Evolutionary conservation across 192 early-diverging fungal genomes (phyloP).

Genomic region (Ambispora gerdemannii): DNA sequence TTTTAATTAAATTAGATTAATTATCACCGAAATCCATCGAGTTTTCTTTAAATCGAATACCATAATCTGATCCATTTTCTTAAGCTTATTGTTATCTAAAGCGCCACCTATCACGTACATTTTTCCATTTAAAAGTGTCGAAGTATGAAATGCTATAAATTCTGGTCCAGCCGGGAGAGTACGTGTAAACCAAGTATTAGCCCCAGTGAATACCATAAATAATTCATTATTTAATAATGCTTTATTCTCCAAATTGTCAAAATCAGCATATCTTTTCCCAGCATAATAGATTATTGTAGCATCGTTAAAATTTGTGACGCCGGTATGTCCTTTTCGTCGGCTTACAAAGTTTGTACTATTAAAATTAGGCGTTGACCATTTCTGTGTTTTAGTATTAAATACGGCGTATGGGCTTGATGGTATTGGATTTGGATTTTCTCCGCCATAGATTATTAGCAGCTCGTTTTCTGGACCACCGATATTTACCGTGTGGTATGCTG

Average conservation of each 20-base stretch:
- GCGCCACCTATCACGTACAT: conserved; percentile 34
- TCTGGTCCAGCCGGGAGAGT: conserved; percentile 19
- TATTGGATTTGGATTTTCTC: conserved; percentile 12
- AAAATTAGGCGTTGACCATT: neutral
- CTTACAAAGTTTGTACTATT: neutral
- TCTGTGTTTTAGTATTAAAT: neutral
- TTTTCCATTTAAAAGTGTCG: conserved; percentile 29
- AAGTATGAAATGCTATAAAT: conserved; percentile 28
- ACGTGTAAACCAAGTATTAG: conserved; percentile 19
- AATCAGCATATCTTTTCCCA: conserved; percentile 1
- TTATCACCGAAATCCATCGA: too few species aligned
- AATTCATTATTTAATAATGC: conserved; percentile 8
- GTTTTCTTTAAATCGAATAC: too few species aligned
- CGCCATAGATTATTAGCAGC: conserved; percentile 30
- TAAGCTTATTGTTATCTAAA: neutral
- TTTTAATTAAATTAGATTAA: too few species aligned
- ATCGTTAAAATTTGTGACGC: conserved; percentile 15
- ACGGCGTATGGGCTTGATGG: neutral
- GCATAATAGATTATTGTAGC: conserved; percentile 29
- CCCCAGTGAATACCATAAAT: conserved; percentile 24
- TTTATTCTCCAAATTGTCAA: too few species aligned
- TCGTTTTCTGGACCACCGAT: conserved; percentile 26
- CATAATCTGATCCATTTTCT: too few species aligned
- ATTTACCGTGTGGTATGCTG: conserved; percentile 28
- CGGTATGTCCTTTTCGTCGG: conserved; percentile 27